Evolutionary conservation across 331 rosid species (phyloP).

Genomic region (Arachis monticola): DNA sequence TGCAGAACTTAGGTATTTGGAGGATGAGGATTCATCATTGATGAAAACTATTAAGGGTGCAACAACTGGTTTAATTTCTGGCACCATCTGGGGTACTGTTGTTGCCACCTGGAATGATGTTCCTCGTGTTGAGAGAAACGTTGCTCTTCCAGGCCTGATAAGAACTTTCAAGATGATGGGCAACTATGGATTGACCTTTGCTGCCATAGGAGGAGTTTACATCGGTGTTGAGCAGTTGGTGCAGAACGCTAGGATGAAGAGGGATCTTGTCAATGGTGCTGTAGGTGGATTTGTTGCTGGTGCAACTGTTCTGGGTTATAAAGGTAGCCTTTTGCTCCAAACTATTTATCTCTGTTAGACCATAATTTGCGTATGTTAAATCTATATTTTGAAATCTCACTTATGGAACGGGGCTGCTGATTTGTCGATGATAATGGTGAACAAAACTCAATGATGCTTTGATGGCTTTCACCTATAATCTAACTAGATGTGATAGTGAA

Average conservation of each 20-base stretch:
- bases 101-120: conserved; percentile 95
- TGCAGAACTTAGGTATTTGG: conserved; percentile 86
- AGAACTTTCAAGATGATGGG: conserved; percentile 98
- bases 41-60: conserved; percentile 91
- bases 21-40: conserved; percentile 74
- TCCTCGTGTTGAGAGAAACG: conserved; percentile 96
- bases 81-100: conserved; percentile 88
- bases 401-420: conserved; percentile 22
- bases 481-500: conserved; percentile 22
- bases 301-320: conserved; percentile 81
- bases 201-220: conserved; percentile 97
- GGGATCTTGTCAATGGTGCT: conserved; percentile 95
- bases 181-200: conserved; percentile 79
- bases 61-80: conserved; percentile 81
- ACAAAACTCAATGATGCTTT: conserved; percentile 10
- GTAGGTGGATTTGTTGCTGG: conserved; percentile 98
- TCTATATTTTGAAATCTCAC: conserved; percentile 27
- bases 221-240: conserved; percentile 88
- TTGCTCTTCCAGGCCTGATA: conserved; percentile 91
- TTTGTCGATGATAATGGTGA: conserved; percentile 22
- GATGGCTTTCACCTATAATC: conserved; percentile 4
- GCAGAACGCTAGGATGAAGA: conserved; percentile 81
- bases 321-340: conserved; percentile 57
- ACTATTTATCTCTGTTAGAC: conserved; percentile 9
- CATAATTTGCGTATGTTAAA: conserved; percentile 17